Conservation (phyloP, 208 protist species). For the Trypanosomatidae sp. region DNA sequence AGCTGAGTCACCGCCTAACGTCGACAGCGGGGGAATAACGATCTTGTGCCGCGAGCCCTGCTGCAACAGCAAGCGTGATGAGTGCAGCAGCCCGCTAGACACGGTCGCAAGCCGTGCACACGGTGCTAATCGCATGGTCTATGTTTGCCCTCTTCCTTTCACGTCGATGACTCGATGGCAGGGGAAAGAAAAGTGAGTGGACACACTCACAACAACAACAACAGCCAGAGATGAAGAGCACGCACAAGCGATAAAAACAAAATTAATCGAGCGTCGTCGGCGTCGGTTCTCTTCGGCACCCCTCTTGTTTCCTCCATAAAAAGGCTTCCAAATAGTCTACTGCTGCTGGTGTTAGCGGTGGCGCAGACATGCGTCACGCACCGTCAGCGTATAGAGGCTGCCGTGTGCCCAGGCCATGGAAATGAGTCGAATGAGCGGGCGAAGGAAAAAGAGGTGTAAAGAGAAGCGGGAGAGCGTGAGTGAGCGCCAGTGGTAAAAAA, state of each 20-base stretch:
- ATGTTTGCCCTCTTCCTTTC: neutral
- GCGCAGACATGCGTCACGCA: neutral
- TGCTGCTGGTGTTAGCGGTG: neutral
- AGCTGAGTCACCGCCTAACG: neutral
- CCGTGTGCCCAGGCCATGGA: neutral
- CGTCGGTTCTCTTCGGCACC: too few relatives aligned
- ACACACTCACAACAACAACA: neutral
- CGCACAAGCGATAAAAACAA: slow-evolving; percentile 1
- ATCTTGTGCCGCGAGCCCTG: slow-evolving; percentile 38
- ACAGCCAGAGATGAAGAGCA: neutral
- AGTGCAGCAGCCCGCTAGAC: neutral
- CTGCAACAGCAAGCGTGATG: slow-evolving; percentile 16
- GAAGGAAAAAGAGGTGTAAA: neutral
- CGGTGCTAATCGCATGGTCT: neutral
- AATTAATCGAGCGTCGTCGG: neutral
- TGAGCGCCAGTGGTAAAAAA: neutral
- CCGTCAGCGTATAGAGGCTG: neutral
- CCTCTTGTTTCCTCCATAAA: neutral
- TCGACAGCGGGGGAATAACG: slow-evolving; percentile 51
- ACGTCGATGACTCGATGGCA: neutral
- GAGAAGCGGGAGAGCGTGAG: neutral
- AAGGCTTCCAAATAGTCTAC: neutral
- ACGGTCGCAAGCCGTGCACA: neutral
- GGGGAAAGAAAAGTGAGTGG: neutral
- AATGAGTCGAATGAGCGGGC: neutral